phyloP scores from a whole-genome alignment of 495 filamentous ascomycete species.

The Daldinia childiae region DNA sequence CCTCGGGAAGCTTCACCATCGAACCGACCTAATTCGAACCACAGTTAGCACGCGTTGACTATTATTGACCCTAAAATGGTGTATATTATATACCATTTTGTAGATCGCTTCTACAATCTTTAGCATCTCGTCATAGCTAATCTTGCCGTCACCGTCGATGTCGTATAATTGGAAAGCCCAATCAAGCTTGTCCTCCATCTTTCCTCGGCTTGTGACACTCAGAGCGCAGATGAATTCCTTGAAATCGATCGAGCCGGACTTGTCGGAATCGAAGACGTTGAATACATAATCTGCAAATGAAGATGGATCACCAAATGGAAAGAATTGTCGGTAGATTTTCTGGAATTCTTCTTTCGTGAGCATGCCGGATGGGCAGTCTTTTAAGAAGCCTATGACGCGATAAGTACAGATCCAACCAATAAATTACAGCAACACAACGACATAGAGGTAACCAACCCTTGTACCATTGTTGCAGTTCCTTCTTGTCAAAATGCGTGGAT shows the following conservation, averaged over 20 bases:
- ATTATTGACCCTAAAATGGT: neutral
- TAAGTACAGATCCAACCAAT: conserved; percentile 13
- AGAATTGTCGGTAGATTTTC: conserved; percentile 99
- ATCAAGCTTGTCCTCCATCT: conserved; percentile 99
- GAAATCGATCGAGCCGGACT: conserved; percentile 97
- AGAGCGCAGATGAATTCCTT: conserved; percentile 99
- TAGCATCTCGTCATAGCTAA: conserved; percentile 98
- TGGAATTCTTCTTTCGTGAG: conserved; percentile 98
- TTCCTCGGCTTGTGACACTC: conserved; percentile 94
- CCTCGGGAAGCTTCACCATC: conserved; percentile 98
- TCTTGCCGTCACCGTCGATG: conserved; percentile 98
- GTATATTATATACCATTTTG: conserved; percentile 82
- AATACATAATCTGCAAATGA: conserved; percentile 99
- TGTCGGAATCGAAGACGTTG: conserved; percentile 97
- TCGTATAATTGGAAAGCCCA: conserved; percentile 99
- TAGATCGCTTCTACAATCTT: conserved; percentile 99
- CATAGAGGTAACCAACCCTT: conserved; percentile 71
- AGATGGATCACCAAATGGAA: conserved; percentile 96
- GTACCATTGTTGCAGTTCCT: conserved; percentile 99
- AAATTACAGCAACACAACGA: conserved; percentile 3
- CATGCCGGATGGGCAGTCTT: conserved; percentile 96
- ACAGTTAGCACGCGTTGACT: conserved; percentile 29
- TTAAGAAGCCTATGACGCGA: conserved; percentile 80
- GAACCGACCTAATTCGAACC: conserved; percentile 77
- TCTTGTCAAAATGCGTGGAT: conserved; percentile 99